These are phyloP conservation scores for Gynandropsis gynandra DNA, from an alignment of 345 rosid species.

Conservation along the genomic window DNA sequence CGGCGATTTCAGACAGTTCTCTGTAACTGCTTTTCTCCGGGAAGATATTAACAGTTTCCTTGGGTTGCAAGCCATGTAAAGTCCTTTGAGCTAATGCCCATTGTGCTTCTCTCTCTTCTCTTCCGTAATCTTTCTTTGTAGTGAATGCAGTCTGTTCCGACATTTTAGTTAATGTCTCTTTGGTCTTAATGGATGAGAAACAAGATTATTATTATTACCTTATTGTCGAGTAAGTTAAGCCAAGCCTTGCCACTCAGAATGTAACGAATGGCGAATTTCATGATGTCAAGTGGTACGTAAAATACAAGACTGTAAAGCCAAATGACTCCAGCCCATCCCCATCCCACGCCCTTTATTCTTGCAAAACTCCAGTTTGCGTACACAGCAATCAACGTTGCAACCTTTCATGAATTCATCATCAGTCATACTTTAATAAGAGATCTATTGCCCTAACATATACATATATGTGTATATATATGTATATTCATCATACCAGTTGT, in stretches of 20 bases:
- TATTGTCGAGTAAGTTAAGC: slow-evolving; percentile 65
- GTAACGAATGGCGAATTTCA: slow-evolving; percentile 76
- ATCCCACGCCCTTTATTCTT: slow-evolving; percentile 62
- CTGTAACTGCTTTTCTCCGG: slow-evolving; percentile 55
- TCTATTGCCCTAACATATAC: too few species aligned
- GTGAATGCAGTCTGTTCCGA: slow-evolving; percentile 68
- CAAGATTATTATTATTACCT: too few species aligned
- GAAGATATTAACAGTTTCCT: slow-evolving; percentile 37
- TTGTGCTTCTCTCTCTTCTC: slow-evolving; percentile 85
- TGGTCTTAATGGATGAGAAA: slow-evolving; percentile 10
- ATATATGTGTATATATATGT: too few species aligned
- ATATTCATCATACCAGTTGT: slow-evolving; percentile 58
- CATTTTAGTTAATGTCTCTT: neutral
- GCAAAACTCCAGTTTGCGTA: slow-evolving; percentile 72
- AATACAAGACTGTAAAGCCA: slow-evolving; percentile 76
- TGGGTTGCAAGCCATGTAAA: slow-evolving; percentile 69
- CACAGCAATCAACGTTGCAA: slow-evolving; percentile 71
- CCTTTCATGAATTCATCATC: slow-evolving; percentile 29
- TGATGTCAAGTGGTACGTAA: slow-evolving; percentile 67
- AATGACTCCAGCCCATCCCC: slow-evolving; percentile 92
- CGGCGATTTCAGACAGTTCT: slow-evolving; percentile 76
- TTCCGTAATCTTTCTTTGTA: slow-evolving; percentile 80
- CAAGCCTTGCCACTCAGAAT: slow-evolving; percentile 78
- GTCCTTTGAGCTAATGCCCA: slow-evolving; percentile 89
- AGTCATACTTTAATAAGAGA: too few species aligned